Evolutionary conservation across 2,329 filamentous ascomycete species (phyloP).

Genomic region (Helminthosporium solani): DNA sequence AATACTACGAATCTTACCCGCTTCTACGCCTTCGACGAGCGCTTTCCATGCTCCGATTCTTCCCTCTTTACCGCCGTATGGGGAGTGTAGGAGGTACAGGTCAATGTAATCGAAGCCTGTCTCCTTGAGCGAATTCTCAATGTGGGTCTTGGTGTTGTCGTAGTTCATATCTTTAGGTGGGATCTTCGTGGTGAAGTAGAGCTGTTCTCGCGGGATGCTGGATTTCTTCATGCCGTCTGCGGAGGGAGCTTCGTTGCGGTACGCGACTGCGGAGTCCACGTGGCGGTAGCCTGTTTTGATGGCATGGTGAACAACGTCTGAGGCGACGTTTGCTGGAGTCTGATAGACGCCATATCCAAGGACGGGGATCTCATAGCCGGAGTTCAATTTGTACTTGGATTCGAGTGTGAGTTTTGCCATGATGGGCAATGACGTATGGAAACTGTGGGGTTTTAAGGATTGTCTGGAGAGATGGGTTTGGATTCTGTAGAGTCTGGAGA

Average conservation of each 20-base stretch:
- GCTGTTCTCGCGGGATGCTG: conserved; percentile 56
- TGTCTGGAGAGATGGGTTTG: conserved; percentile 13
- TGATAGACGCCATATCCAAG: conserved; percentile 58
- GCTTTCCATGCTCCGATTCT: conserved; percentile 56
- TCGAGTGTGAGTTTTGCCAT: conserved; percentile 51
- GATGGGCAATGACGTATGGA: conserved; percentile 28
- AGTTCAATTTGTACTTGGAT: conserved; percentile 55
- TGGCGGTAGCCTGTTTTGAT: conserved; percentile 62
- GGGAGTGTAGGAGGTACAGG: conserved; percentile 59
- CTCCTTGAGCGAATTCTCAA: conserved; percentile 52
- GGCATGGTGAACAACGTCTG: conserved; percentile 60
- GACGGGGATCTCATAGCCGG: conserved; percentile 61
- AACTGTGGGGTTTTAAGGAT: conserved; percentile 4
- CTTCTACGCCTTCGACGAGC: conserved; percentile 54
- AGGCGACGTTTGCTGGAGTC: conserved; percentile 56
- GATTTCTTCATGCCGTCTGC: conserved; percentile 62
- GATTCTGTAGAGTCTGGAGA: conserved; percentile 16
- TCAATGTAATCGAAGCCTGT: conserved; percentile 69
- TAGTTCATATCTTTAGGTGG: conserved; percentile 58
- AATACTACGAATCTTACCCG: conserved; percentile 54
- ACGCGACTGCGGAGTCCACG: conserved; percentile 64
- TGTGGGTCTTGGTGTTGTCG: conserved; percentile 61
- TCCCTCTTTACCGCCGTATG: conserved; percentile 53
- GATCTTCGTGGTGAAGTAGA: conserved; percentile 75
- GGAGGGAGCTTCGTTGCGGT: conserved; percentile 68